phyloP scores from a whole-genome alignment of 1,284 basidiomycete genomes.

The Athelia sp. region DNA sequence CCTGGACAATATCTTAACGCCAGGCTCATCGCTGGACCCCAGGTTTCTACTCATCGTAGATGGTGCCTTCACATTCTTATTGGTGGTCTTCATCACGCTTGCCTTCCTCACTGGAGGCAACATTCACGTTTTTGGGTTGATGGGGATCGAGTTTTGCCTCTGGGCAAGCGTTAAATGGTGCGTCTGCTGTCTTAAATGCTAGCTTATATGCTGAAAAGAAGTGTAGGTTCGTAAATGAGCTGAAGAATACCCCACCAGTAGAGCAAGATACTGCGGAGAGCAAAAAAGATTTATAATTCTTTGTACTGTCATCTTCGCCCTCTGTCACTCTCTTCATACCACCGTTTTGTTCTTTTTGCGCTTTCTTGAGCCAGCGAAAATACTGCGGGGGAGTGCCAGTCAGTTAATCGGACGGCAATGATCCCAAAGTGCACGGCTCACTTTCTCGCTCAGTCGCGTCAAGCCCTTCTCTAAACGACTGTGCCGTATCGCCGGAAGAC shows the following conservation, averaged over 20 bases:
- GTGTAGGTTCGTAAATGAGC: slow-evolving; percentile 49
- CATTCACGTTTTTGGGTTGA: slow-evolving; percentile 57
- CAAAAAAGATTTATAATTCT: slow-evolving; percentile 11
- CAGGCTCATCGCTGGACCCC: slow-evolving; percentile 71
- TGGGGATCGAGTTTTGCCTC: slow-evolving; percentile 55
- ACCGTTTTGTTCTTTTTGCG: slow-evolving; percentile 68
- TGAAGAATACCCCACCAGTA: slow-evolving; percentile 28
- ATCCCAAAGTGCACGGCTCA: slow-evolving; percentile 31
- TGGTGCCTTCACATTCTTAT: slow-evolving; percentile 47
- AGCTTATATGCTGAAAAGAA: slow-evolving; percentile 15
- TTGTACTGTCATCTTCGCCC: slow-evolving; percentile 32
- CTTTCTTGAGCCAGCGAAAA: slow-evolving; percentile 83
- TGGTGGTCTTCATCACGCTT: slow-evolving; percentile 52
- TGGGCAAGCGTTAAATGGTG: slow-evolving; percentile 81
- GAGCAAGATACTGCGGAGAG: slow-evolving; percentile 14
- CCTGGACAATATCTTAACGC: slow-evolving; percentile 53
- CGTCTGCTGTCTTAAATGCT: slow-evolving; percentile 14
- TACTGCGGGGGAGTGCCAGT: slow-evolving; percentile 40
- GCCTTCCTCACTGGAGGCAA: slow-evolving; percentile 55
- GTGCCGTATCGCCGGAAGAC: slow-evolving; percentile 55
- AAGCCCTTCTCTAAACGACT: slow-evolving; percentile 81
- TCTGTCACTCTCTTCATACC: slow-evolving; percentile 74
- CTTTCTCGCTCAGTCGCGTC: slow-evolving; percentile 85
- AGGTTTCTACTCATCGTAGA: slow-evolving; percentile 64
- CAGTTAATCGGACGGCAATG: slow-evolving; percentile 5